Conservation (phyloP, 495 filamentous ascomycete species). For the Penicillium riverlandense region DNA sequence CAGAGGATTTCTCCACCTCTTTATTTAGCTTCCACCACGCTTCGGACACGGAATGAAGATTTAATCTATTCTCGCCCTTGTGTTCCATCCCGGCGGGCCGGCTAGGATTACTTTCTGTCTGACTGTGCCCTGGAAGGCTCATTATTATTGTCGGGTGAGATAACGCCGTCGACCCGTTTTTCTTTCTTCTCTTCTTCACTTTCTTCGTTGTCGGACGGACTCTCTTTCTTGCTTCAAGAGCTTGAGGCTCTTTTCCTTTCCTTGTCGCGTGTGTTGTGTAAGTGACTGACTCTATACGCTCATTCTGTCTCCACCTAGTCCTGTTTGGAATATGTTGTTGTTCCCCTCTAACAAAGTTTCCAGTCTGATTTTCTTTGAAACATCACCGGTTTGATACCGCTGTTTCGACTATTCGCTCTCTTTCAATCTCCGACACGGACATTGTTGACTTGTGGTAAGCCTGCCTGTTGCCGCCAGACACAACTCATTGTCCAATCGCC, state of each 20-base stretch:
- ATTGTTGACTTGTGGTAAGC: conserved; percentile 6
- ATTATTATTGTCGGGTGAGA: not conserved
- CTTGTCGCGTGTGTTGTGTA: conserved; percentile 1
- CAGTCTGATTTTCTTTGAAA: conserved; percentile 6
- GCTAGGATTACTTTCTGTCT: too few species aligned
- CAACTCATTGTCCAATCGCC: too few species aligned
- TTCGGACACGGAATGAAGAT: not conserved
- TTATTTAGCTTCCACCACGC: too few species aligned
- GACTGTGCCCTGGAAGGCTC: not conserved
- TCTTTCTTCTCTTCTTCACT: conserved; percentile 7
- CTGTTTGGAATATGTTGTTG: not conserved
- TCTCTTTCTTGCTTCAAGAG: conserved; percentile 9
- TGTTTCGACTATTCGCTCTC: conserved; percentile 12
- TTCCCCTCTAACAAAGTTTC: not conserved
- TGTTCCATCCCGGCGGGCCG: not conserved
- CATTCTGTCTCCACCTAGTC: not conserved
- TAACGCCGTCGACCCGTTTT: not conserved
- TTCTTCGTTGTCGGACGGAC: conserved; percentile 3
- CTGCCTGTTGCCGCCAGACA: not conserved
- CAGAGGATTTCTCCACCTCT: too few species aligned
- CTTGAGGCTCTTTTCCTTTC: conserved; percentile 17
- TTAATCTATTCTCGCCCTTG: not conserved
- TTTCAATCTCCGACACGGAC: conserved; percentile 2
- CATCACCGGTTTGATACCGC: conserved; percentile 21
- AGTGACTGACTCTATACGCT: not conserved